Conservation (phyloP, 2,329 filamentous ascomycete genomes). For the Calonectria pteridis region DNA sequence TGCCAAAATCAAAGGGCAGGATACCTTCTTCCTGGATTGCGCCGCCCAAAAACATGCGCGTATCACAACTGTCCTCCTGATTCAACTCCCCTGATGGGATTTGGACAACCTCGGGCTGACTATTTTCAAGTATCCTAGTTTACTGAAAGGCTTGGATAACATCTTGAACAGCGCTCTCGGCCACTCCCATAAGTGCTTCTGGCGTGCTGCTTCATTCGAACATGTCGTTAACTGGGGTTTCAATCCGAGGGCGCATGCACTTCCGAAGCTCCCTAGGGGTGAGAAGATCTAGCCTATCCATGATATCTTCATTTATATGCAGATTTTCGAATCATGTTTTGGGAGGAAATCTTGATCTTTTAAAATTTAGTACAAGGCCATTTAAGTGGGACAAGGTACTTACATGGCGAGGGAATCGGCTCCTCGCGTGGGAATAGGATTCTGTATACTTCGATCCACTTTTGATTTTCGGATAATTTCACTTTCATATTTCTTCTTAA, state of each 20-base stretch:
- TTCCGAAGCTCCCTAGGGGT: no score
- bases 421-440: constrained; percentile 32
- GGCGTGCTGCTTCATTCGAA: background rate
- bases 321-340: no score
- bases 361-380: no score
- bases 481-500: constrained; percentile 13
- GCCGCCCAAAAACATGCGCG: background rate
- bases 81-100: background rate
- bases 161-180: background rate
- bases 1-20: background rate
- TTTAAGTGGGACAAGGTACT: no score
- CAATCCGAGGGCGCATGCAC: no score
- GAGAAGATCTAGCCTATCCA: no score
- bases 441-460: constrained; percentile 30
- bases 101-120: background rate
- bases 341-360: no score
- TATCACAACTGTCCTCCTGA: background rate
- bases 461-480: constrained; percentile 24
- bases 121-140: background rate
- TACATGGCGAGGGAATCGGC: background rate
- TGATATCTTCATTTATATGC: no score
- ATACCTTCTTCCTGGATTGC: background rate
- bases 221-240: no score
- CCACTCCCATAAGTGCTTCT: background rate
- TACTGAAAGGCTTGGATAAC: background rate